A percentile compares a stretch with the other conserved stretches of the same genome.
Conservation (phyloP, 179 eudicot genomes). For the Spergularia azorica region DNA sequence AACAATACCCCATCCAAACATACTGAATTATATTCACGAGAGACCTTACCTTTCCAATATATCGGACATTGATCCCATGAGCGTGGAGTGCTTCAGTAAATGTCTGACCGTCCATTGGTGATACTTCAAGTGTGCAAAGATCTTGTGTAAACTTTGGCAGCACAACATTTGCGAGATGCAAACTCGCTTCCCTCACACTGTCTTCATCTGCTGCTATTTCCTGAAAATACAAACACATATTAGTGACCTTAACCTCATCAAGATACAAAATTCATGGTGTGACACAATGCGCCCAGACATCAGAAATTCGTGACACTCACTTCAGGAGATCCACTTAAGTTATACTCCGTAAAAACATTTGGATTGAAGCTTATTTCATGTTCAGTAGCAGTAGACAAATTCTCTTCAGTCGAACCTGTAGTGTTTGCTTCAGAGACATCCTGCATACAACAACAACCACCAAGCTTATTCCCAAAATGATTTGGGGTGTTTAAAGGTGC, state of each 20-base stretch:
- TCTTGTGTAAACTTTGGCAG: conserved; percentile 83
- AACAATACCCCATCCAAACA: not conserved
- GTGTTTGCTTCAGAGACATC: conserved; percentile 36
- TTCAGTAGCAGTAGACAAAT: conserved; percentile 36
- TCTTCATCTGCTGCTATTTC: conserved; percentile 89
- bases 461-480: too few species aligned
- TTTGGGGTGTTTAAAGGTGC: too few species aligned
- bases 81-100: conserved; percentile 97
- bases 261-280: not conserved
- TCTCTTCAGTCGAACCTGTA: conserved; percentile 37
- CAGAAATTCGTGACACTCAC: conserved; percentile 36
- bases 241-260: not conserved
- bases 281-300: conserved; percentile 1
- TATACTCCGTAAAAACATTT: conserved; percentile 90
- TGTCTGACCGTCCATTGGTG: conserved; percentile 99
- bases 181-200: conserved; percentile 73
- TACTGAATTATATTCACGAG: not conserved
- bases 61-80: conserved; percentile 95
- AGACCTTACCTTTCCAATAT: conserved; percentile 81
- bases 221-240: conserved; percentile 41
- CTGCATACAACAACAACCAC: too few species aligned
- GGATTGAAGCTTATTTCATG: conserved; percentile 73
- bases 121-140: conserved; percentile 92
- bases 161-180: conserved; percentile 64
- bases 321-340: conserved; percentile 75